Evolutionary conservation across 2,329 filamentous ascomycete genomes (phyloP).

Genomic region (Dactylellina haptotyla): DNA sequence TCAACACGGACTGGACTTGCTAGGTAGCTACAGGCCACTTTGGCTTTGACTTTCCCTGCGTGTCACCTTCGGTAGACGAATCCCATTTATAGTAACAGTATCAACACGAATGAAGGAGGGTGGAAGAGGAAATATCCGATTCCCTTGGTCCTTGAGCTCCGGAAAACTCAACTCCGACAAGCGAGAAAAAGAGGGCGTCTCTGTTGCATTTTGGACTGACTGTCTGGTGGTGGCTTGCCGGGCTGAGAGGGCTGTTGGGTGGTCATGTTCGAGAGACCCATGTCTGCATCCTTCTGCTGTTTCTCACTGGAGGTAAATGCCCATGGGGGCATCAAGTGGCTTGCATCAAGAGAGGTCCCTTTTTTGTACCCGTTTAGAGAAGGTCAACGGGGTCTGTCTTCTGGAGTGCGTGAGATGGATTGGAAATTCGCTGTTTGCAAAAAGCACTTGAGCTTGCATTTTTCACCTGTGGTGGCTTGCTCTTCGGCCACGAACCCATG

Average conservation of each 20-base stretch:
- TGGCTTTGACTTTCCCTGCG: no score
- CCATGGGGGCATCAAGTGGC: no score
- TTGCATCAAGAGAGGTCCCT: no score
- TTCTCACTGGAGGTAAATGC: no score
- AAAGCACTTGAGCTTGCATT: no score
- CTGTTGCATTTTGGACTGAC: conserved; percentile 22
- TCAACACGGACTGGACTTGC: no score
- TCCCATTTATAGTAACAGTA: conserved; percentile 8
- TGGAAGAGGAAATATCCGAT: not conserved
- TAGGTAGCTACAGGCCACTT: no score
- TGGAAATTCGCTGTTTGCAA: no score
- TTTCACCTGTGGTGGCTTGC: conserved; percentile 20
- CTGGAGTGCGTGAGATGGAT: no score
- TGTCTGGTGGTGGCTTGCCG: conserved; percentile 27
- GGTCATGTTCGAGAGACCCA: not conserved
- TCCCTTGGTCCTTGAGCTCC: conserved; percentile 9
- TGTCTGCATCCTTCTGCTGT: no score
- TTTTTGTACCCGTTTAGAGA: no score
- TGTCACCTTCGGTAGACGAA: not conserved
- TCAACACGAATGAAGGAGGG: not conserved
- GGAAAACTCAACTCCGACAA: conserved; percentile 22
- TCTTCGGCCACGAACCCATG: conserved; percentile 1
- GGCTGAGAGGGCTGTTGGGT: conserved; percentile 1
- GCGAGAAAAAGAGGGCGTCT: conserved; percentile 26
- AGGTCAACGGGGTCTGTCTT: no score